Conservation (phyloP, 1,139 yeast species). For the Pichia sp. region DNA sequence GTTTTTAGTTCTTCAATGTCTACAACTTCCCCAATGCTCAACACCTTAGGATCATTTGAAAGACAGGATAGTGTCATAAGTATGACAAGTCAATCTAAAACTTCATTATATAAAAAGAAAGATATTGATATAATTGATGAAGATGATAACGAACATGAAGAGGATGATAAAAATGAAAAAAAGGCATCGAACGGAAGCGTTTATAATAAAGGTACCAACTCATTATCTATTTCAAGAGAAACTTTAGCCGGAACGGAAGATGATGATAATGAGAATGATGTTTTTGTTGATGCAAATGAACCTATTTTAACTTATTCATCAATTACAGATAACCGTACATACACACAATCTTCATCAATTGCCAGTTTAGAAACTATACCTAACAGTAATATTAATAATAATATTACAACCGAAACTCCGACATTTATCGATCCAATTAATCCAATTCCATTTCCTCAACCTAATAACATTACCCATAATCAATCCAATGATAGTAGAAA, state of each 20-base stretch:
- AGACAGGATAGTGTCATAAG: background rate
- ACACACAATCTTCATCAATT: background rate
- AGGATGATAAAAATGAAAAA: conserved; percentile 5
- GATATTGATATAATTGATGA: conserved; percentile 12
- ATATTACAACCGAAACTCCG: background rate
- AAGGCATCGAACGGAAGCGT: no score
- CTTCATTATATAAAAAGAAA: background rate
- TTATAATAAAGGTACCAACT: background rate
- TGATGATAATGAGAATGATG: conserved; percentile 10
- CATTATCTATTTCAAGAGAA: background rate
- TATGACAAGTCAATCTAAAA: background rate
- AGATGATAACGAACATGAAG: conserved; percentile 14
- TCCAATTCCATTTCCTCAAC: conserved; percentile 7
- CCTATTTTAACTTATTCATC: background rate
- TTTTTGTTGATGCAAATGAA: conserved; percentile 26
- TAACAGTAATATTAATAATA: background rate
- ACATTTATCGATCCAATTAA: no score
- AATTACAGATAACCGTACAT: background rate
- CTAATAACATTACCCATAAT: background rate
- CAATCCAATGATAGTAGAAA: background rate
- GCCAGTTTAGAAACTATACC: background rate
- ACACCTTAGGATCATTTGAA: background rate
- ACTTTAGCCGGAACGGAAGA: conserved; percentile 2
- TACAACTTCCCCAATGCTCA: background rate
- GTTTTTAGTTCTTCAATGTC: background rate